phyloP scores from a whole-genome alignment of 2,329 filamentous ascomycete genomes.

The Alternaria hordeiaustralica region DNA sequence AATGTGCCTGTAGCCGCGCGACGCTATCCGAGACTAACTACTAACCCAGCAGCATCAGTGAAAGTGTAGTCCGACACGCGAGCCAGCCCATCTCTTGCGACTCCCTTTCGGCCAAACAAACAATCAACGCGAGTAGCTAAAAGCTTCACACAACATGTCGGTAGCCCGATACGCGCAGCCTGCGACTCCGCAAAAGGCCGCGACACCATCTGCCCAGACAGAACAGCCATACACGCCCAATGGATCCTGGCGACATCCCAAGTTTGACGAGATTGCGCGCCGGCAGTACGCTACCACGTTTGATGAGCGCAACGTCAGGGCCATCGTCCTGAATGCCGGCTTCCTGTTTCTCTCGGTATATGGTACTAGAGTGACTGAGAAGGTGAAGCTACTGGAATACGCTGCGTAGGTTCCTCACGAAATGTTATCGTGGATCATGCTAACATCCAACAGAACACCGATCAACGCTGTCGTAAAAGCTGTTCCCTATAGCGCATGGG shows the following conservation, averaged over 20 bases:
- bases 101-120: constrained; percentile 8
- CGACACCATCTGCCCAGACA: constrained; percentile 35
- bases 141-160: constrained; percentile 21
- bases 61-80: neutral
- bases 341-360: constrained; percentile 60
- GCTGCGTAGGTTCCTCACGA: constrained; percentile 27
- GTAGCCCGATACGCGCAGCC: constrained; percentile 23
- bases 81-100: neutral
- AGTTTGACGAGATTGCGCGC: constrained; percentile 82
- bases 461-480: constrained; percentile 45
- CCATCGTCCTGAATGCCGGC: constrained; percentile 70
- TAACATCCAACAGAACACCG: constrained; percentile 41
- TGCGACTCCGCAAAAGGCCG: constrained; percentile 29
- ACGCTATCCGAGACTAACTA: constrained; percentile 16
- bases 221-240: constrained; percentile 51
- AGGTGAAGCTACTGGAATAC: constrained; percentile 29
- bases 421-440: neutral
- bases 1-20: constrained; percentile 5
- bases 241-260: constrained; percentile 90
- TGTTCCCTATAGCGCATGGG: constrained; percentile 47
- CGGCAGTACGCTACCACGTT: constrained; percentile 82
- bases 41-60: constrained; percentile 30
- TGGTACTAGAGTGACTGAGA: constrained; percentile 26
- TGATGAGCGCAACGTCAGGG: constrained; percentile 75
- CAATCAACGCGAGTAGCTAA: constrained; percentile 14